These are phyloP conservation scores for Colletotrichum brevisporum DNA, from an alignment of 2,329 filamentous ascomycete species.

Conservation along the genomic window DNA sequence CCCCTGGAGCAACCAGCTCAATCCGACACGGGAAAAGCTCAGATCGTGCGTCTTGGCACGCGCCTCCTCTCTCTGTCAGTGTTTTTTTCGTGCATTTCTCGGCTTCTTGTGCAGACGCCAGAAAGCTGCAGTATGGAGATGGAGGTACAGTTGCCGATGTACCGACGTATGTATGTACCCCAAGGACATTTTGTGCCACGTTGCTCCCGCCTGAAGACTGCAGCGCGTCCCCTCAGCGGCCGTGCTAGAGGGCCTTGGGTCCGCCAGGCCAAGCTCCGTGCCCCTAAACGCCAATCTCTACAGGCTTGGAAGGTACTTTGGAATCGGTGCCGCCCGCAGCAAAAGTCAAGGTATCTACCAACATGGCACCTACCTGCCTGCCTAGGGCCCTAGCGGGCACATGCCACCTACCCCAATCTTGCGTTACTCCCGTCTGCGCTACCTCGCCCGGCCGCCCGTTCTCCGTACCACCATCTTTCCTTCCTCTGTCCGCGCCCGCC, in stretches of 20 bases:
- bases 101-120: too few relatives aligned
- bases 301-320: too few relatives aligned
- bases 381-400: too few relatives aligned
- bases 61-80: neutral
- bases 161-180: too few relatives aligned
- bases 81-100: neutral
- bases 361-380: neutral
- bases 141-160: too few relatives aligned
- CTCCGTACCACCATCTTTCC: conserved; percentile 28
- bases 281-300: conserved; percentile 24
- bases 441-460: conserved; percentile 5
- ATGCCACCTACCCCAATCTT: neutral
- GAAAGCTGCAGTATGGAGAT: neutral
- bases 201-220: neutral
- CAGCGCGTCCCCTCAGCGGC: conserved; percentile 6
- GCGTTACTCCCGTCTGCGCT: neutral
- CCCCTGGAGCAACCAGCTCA: conserved; percentile 26
- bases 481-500: conserved; percentile 9
- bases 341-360: neutral
- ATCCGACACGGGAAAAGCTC: conserved; percentile 31
- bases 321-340: conserved; percentile 15
- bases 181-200: neutral
- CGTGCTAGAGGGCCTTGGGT: neutral
- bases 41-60: conserved; percentile 36
- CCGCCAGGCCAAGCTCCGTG: conserved; percentile 28